phyloP scores from a whole-genome alignment of 441 rosid genomes.

The Flueggea neowawraea region DNA sequence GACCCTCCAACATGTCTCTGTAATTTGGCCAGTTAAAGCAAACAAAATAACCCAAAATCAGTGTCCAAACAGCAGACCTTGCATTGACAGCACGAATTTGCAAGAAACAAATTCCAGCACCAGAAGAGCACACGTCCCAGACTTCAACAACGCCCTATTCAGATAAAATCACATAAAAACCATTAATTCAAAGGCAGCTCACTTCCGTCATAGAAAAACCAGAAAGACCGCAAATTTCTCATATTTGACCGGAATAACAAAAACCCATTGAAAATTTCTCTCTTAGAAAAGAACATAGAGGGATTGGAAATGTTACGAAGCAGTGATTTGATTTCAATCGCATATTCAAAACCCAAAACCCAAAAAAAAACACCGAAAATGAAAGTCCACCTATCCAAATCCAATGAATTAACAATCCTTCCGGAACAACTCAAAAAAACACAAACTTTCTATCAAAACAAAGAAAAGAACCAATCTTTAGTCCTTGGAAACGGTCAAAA shows the following conservation, averaged over 20 bases:
- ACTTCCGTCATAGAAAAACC: constrained; percentile 2
- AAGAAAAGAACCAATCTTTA: not conserved
- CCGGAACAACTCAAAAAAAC: not conserved
- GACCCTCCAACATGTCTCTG: constrained; percentile 82
- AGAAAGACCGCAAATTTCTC: not conserved
- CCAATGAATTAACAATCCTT: constrained; percentile 23
- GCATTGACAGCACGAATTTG: not conserved
- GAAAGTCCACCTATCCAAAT: constrained; percentile 22
- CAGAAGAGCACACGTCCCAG: constrained; percentile 11
- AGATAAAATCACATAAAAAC: constrained; percentile 7
- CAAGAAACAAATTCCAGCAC: constrained; percentile 5
- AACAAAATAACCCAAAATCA: constrained; percentile 8
- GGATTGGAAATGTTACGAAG: not conserved
- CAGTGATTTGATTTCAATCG: not conserved
- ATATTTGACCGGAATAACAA: constrained; percentile 4
- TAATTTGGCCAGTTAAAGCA: constrained; percentile 22
- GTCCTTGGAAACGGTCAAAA: too few relatives aligned
- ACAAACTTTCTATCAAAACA: not conserved
- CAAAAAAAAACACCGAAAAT: not conserved
- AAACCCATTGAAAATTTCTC: not conserved
- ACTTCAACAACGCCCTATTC: constrained; percentile 4
- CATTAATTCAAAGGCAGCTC: not conserved
- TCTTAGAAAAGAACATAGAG: not conserved
- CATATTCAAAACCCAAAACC: constrained; percentile 8
- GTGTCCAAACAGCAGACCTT: constrained; percentile 9